phyloP scores from a whole-genome alignment of 2,329 filamentous ascomycete species.

The Elsinoe perseae region DNA sequence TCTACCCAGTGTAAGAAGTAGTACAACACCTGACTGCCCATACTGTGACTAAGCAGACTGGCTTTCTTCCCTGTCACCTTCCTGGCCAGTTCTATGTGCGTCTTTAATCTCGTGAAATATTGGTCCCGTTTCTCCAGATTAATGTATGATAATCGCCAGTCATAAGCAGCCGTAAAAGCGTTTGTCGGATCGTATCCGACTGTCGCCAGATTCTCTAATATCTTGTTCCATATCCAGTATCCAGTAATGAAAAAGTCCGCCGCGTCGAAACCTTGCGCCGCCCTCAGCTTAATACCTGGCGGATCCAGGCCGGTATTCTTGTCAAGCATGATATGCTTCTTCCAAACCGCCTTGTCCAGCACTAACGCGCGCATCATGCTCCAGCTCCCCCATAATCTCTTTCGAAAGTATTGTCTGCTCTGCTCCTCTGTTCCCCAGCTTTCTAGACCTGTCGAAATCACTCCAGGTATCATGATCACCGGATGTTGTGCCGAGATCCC shows the following conservation, averaged over 20 bases:
- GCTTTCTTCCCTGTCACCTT: constrained; percentile 69
- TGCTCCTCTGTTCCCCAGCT: constrained; percentile 87
- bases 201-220: constrained; percentile 90
- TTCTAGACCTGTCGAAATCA: constrained; percentile 94
- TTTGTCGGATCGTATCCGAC: constrained; percentile 89
- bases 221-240: constrained; percentile 99
- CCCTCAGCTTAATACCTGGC: constrained; percentile 78
- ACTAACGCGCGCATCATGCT: constrained; percentile 96
- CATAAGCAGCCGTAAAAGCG: constrained; percentile 63
- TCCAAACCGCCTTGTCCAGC: constrained; percentile 89
- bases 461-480: constrained; percentile 93
- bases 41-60: constrained; percentile 85
- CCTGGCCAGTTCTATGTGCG: constrained; percentile 77
- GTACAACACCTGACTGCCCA: constrained; percentile 92
- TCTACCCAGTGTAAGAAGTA: constrained; percentile 81
- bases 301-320: constrained; percentile 86
- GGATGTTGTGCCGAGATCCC: constrained; percentile 77
- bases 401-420: constrained; percentile 86
- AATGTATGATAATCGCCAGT: constrained; percentile 85
- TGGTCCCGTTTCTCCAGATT: constrained; percentile 88
- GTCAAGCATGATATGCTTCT: constrained; percentile 94
- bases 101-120: constrained; percentile 87
- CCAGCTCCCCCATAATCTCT: constrained; percentile 95
- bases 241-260: constrained; percentile 85
- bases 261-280: constrained; percentile 93